A percentile compares a stretch with the other conserved stretches of the same genome.
Conservation (phyloP, 495 filamentous ascomycete genomes). For the Entonaema liquescens region DNA sequence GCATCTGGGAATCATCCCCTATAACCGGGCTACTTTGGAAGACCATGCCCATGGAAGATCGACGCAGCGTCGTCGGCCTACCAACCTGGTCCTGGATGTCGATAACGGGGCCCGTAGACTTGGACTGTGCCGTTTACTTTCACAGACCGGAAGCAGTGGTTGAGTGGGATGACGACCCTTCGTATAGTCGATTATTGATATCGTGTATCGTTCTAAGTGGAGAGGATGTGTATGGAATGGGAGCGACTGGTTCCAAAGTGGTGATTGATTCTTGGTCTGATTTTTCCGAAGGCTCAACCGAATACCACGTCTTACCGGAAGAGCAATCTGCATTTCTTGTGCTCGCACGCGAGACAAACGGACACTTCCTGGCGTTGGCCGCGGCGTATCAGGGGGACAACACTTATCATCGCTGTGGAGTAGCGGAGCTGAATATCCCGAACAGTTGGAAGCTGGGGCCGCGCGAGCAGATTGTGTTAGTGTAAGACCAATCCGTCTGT, state of each 20-base stretch:
- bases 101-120: constrained; percentile 17
- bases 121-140: constrained; percentile 29
- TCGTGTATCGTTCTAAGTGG: constrained; percentile 12
- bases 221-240: constrained; percentile 6
- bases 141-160: constrained; percentile 16
- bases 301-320: constrained; percentile 1
- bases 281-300: constrained; percentile 14
- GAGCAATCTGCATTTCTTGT: constrained; percentile 10
- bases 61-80: constrained; percentile 7
- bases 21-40: constrained; percentile 24
- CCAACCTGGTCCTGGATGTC: constrained; percentile 37
- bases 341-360: constrained; percentile 20
- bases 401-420: constrained; percentile 23
- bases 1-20: constrained; percentile 23
- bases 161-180: constrained; percentile 17
- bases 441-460: not conserved
- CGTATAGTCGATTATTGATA: constrained; percentile 1
- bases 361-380: constrained; percentile 10
- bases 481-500: not conserved
- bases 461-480: constrained; percentile 15
- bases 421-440: constrained; percentile 22
- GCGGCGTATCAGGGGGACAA: constrained; percentile 9
- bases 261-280: constrained; percentile 23
- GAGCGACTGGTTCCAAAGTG: not conserved
- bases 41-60: not conserved